Evolutionary conservation across 2,329 filamentous ascomycete species (phyloP).

Genomic region (Botrytis elliptica): DNA sequence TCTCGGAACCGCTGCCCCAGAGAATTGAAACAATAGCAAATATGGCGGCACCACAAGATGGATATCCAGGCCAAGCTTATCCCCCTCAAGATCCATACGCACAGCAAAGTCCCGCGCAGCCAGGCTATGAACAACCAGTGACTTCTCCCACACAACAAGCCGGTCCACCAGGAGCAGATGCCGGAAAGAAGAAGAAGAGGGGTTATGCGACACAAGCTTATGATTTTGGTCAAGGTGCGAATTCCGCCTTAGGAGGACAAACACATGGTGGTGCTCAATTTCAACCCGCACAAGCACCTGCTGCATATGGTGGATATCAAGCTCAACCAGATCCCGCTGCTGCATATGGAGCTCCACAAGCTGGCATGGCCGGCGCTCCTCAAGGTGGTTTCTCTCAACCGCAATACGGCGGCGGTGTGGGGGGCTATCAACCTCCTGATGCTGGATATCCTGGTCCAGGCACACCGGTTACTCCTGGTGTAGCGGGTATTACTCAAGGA

Average conservation of each 20-base stretch:
- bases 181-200: constrained; percentile 80
- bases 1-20: constrained; percentile 1
- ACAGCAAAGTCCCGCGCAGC: constrained; percentile 43
- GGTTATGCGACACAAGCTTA: constrained; percentile 94
- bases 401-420: constrained; percentile 43
- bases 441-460: constrained; percentile 61
- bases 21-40: constrained; percentile 21
- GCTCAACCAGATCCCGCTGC: constrained; percentile 33
- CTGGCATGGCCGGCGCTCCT: constrained; percentile 37
- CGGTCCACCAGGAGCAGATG: constrained; percentile 45
- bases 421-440: constrained; percentile 62
- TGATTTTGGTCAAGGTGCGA: constrained; percentile 85
- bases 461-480: constrained; percentile 42
- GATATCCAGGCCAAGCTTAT: constrained; percentile 48
- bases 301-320: constrained; percentile 41
- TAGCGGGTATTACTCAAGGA: constrained; percentile 75
- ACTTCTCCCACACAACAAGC: constrained; percentile 35
- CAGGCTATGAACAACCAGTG: constrained; percentile 30
- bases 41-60: constrained; percentile 53
- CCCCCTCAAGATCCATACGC: constrained; percentile 47
- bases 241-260: constrained; percentile 69
- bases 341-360: constrained; percentile 36
- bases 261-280: constrained; percentile 54
- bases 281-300: constrained; percentile 41
- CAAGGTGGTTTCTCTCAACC: constrained; percentile 38